phyloP scores from a whole-genome alignment of 495 filamentous ascomycete species.

The Neurospora sp. region DNA sequence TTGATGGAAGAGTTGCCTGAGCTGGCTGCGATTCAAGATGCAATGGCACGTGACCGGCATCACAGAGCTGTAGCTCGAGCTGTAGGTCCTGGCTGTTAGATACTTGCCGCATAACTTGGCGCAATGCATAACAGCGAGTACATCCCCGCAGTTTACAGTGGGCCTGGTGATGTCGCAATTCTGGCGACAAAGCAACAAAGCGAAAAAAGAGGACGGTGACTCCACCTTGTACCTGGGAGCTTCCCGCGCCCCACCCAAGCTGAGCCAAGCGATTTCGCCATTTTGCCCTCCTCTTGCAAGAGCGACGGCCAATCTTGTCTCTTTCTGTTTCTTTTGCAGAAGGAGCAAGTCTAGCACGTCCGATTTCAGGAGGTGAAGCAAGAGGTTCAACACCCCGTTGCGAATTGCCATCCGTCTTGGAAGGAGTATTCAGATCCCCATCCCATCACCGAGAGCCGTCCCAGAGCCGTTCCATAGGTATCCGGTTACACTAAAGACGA shows the following conservation, averaged over 20 bases:
- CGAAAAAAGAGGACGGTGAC: not conserved
- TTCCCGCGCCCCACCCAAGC: constrained; percentile 10
- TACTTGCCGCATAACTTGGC: accelerated
- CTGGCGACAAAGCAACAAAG: constrained; percentile 22
- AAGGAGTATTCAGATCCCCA: not conserved
- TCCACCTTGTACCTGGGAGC: not conserved
- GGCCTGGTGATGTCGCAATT: constrained; percentile 24
- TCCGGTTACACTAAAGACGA: not conserved
- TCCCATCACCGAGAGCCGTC: not conserved
- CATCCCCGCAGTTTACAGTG: not conserved
- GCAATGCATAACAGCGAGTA: not conserved
- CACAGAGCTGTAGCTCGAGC: not conserved
- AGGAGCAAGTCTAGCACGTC: constrained; percentile 4
- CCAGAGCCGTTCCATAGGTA: not conserved
- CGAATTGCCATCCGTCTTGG: not conserved
- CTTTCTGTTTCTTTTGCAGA: not conserved
- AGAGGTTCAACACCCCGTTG: not conserved
- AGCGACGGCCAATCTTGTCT: not conserved
- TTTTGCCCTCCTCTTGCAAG: constrained; percentile 18
- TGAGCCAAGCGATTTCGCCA: constrained; percentile 21
- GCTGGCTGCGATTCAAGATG: not conserved
- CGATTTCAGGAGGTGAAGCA: not conserved
- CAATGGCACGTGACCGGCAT: not conserved
- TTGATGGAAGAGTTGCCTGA: not conserved
- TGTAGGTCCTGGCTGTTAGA: not conserved